Conservation (phyloP, 2,329 filamentous ascomycete species). For the Scedosporium dehoogii region DNA sequence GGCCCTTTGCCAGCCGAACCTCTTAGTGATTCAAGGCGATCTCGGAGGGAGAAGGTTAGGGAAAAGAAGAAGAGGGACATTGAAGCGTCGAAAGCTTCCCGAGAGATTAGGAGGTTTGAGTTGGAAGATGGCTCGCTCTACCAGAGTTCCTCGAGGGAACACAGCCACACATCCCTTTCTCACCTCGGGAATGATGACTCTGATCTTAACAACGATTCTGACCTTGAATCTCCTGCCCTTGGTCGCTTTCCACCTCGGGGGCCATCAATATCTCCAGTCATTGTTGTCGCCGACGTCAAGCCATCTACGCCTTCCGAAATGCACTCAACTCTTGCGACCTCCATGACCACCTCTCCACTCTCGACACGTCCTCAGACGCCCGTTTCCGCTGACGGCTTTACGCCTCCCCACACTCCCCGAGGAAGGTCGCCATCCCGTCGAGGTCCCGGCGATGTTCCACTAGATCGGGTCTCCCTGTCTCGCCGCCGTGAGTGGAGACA, state of each 20-base stretch:
- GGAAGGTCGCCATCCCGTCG: slow-evolving; percentile 5
- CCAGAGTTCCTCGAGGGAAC: background rate
- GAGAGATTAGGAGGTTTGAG: slow-evolving; percentile 11
- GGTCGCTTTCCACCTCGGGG: background rate
- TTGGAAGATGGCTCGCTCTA: background rate
- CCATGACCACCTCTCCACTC: background rate
- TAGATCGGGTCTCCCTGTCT: slow-evolving; percentile 20
- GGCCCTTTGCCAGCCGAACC: slow-evolving; percentile 1
- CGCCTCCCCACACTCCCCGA: slow-evolving; percentile 15
- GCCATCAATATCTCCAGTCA: slow-evolving; percentile 24
- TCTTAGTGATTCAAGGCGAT: slow-evolving; percentile 7
- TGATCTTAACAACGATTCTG: background rate
- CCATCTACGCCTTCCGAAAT: slow-evolving; percentile 16
- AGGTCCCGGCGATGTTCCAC: background rate
- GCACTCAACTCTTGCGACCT: slow-evolving; percentile 15
- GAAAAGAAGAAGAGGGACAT: slow-evolving; percentile 30
- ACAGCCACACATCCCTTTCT: background rate
- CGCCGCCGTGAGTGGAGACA: slow-evolving; percentile 20
- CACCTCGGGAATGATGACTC: background rate
- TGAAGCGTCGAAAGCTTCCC: slow-evolving; percentile 20
- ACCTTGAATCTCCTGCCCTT: background rate
- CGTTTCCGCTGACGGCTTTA: slow-evolving; percentile 16
- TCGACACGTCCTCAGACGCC: slow-evolving; percentile 14
- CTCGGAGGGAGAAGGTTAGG: slow-evolving; percentile 23
- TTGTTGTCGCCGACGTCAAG: slow-evolving; percentile 28